phyloP scores from a whole-genome alignment of 2,329 filamentous ascomycete species.

The Talaromyces marneffei region DNA sequence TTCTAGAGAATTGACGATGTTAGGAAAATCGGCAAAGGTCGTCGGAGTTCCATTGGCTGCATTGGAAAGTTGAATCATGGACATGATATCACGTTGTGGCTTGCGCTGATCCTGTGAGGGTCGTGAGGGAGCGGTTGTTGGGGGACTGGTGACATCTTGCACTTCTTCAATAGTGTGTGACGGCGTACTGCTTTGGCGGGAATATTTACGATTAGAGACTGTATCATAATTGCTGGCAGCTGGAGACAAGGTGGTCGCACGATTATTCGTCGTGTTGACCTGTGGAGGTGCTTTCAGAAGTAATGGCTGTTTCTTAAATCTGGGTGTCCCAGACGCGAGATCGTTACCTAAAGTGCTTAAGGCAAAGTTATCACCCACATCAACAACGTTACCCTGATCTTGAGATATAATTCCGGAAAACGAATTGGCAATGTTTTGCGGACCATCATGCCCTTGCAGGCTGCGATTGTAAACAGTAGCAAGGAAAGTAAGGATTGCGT shows the following conservation, averaged over 20 bases:
- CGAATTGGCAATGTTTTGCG: slow-evolving; percentile 75
- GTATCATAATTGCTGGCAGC: slow-evolving; percentile 28
- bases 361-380: slow-evolving; percentile 51
- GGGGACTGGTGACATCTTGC: slow-evolving; percentile 37
- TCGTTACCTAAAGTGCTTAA: slow-evolving; percentile 32
- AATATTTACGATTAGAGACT: slow-evolving; percentile 20
- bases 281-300: slow-evolving; percentile 44
- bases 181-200: slow-evolving; percentile 28
- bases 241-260: slow-evolving; percentile 13
- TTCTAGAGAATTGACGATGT: slow-evolving; percentile 42
- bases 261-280: slow-evolving; percentile 15
- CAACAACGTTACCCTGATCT: slow-evolving; percentile 56
- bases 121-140: slow-evolving; percentile 18
- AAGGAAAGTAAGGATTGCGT: slow-evolving; percentile 94
- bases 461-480: slow-evolving; percentile 95
- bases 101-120: slow-evolving; percentile 20
- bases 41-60: slow-evolving; percentile 36
- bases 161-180: slow-evolving; percentile 41
- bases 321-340: slow-evolving; percentile 30
- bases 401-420: slow-evolving; percentile 69
- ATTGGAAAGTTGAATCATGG: slow-evolving; percentile 44
- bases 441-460: slow-evolving; percentile 71
- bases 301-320: slow-evolving; percentile 43
- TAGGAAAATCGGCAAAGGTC: slow-evolving; percentile 39
- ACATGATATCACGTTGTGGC: slow-evolving; percentile 45